Base-by-base conservation (phyloP, 306 rosid species). In the Prunus persica region DNA sequence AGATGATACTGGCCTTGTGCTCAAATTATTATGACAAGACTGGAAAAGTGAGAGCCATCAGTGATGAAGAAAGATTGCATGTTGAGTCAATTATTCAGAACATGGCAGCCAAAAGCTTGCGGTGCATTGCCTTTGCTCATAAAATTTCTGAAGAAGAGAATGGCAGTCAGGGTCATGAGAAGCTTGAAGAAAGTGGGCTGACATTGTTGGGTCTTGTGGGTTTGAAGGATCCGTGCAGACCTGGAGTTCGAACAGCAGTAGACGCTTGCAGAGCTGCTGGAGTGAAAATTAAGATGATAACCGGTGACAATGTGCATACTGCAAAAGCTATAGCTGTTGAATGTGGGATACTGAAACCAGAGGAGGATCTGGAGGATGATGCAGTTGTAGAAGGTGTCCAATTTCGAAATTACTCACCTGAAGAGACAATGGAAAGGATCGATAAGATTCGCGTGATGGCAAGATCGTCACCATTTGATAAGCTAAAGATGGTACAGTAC, bases 281-380 rank as follows among this genome's bases (percentile, higher is more conserved):
- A 16, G 78, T 74, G 19, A 74, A 5, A 25, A 47, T 74, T 11
- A 74, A 74, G 19, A 74, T 74, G 78, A 45, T 74, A 24, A 74
- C 78, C 2, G 78, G 78, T 3, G 78, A 74, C 57, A 73, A 74
- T 46, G 67, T 46, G 22, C 56, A 60, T 22, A 74, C 78, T 6
- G 78, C 78, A 25, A 61, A 58, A 46, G 78, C 78, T 27, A 74
- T 74, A 43, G 78, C 78, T 3, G 16, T 45, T 16, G 78, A 74
- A 45, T 74, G 78, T 28, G 78, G 78, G 69, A 61, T 74, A 43
- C 78, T 74, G 11, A 45, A 46, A 16, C 78, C 69, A 3, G 69
- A 20, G 0, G 71, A 75, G 25, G 72, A 75, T 8, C 11, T 12
- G 38, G 72, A 75, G 32, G 27, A 19, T 10, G 77, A 60, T 1